phyloP scores from a whole-genome alignment of 2,329 filamentous ascomycete genomes.

The Bipolaris oryzae region DNA sequence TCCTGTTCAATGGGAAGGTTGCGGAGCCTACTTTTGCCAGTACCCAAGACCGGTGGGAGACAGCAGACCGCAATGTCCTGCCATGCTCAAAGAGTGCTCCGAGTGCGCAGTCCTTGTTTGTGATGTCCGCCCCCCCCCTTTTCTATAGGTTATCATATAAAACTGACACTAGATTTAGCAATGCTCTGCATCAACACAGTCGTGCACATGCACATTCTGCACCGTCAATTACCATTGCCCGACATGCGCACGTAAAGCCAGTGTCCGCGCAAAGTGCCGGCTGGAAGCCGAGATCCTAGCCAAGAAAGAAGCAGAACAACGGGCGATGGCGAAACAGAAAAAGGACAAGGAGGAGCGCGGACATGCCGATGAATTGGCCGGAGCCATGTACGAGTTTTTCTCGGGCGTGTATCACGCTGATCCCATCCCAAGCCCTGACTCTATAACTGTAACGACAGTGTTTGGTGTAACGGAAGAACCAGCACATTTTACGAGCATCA shows the following conservation, averaged over 20 bases:
- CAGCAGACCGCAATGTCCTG: constrained; percentile 45
- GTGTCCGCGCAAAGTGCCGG: constrained; percentile 44
- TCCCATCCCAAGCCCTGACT: constrained; percentile 38
- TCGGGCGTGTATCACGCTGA: constrained; percentile 31
- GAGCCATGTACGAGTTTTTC: constrained; percentile 46
- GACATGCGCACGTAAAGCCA: constrained; percentile 41
- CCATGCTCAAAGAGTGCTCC: constrained; percentile 46
- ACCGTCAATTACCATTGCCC: constrained; percentile 50
- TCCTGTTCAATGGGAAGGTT: constrained; percentile 53
- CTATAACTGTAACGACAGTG: constrained; percentile 44
- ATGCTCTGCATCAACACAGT: constrained; percentile 39
- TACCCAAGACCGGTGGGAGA: constrained; percentile 48
- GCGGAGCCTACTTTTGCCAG: constrained; percentile 52
- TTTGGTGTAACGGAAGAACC: constrained; percentile 44
- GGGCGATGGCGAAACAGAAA: constrained; percentile 36
- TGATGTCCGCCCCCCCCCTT: constrained; percentile 42
- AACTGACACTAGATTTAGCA: constrained; percentile 28
- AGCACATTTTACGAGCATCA: constrained; percentile 38
- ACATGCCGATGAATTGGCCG: constrained; percentile 44
- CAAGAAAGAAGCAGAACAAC: constrained; percentile 39
- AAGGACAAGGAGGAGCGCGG: constrained; percentile 44
- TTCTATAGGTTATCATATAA: background rate
- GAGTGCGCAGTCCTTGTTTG: constrained; percentile 51
- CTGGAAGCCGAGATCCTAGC: constrained; percentile 44
- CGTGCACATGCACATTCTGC: constrained; percentile 49